phyloP scores from a whole-genome alignment of 2,329 filamentous ascomycete species.

The Diaporthe amygdali region DNA sequence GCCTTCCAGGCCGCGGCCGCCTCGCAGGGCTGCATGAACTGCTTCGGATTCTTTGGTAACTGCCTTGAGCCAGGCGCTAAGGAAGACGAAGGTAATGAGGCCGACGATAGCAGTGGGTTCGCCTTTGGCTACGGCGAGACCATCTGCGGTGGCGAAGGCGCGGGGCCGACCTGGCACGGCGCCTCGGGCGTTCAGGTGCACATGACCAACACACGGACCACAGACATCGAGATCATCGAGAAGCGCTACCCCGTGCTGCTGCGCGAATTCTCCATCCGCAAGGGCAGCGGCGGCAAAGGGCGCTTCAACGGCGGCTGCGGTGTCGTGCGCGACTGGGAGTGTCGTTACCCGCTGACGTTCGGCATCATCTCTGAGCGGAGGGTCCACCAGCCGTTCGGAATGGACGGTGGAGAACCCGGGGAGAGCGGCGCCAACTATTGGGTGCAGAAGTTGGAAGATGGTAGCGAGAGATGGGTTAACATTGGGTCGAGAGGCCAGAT shows the following conservation, averaged over 20 bases:
- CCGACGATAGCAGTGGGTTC: constrained; percentile 3
- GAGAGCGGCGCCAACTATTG: constrained; percentile 34
- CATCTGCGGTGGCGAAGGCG: constrained; percentile 38
- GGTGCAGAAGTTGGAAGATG: constrained; percentile 32
- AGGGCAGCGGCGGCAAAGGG: constrained; percentile 35
- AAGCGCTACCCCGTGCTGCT: constrained; percentile 40
- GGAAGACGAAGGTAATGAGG: constrained; percentile 25
- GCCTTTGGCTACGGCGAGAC: constrained; percentile 34
- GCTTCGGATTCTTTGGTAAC: constrained; percentile 29
- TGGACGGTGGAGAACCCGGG: constrained; percentile 36
- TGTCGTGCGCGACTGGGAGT: constrained; percentile 39
- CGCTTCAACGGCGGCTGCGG: constrained; percentile 38
- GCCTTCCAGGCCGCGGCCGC: constrained; percentile 28
- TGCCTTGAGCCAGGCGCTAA: constrained; percentile 27
- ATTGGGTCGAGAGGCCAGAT: constrained; percentile 38
- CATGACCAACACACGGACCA: constrained; percentile 35
- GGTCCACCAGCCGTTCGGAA: constrained; percentile 39
- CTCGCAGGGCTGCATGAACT: constrained; percentile 27
- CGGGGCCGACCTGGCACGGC: constrained; percentile 34
- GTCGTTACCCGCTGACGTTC: constrained; percentile 37
- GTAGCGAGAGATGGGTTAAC: constrained; percentile 34
- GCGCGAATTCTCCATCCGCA: constrained; percentile 32
- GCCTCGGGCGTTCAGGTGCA: constrained; percentile 34
- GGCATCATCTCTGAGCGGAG: constrained; percentile 42
- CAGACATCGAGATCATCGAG: constrained; percentile 39